These are phyloP conservation scores for Flammula alnicola DNA, from an alignment of 1,284 basidiomycete genomes.

Conservation along the genomic window DNA sequence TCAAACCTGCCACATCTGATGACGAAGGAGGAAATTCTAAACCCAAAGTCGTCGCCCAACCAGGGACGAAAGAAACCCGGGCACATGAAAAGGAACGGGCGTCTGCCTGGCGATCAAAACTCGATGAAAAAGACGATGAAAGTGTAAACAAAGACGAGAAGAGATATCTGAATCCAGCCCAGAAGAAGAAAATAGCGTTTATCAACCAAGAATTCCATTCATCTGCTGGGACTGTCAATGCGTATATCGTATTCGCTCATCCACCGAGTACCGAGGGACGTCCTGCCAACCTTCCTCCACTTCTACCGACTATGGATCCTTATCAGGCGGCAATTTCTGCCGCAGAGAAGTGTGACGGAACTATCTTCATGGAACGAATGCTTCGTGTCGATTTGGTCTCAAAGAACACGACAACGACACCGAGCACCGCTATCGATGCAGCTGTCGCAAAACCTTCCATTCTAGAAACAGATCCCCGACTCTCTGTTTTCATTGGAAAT, in stretches of 20 bases:
- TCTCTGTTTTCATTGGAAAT: slow-evolving; percentile 90
- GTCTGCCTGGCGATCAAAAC: slow-evolving; percentile 68
- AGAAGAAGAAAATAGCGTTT: slow-evolving; percentile 95
- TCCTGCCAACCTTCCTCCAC: slow-evolving; percentile 61
- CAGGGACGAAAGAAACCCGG: slow-evolving; percentile 37
- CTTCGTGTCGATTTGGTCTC: slow-evolving; percentile 77
- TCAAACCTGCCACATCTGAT: slow-evolving; percentile 57
- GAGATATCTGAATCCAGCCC: slow-evolving; percentile 75
- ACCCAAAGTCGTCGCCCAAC: slow-evolving; percentile 30
- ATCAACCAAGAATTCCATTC: slow-evolving; percentile 90
- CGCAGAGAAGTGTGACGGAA: slow-evolving; percentile 71
- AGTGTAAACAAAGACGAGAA: slow-evolving; percentile 58
- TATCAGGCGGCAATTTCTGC: slow-evolving; percentile 72
- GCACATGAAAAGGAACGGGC: slow-evolving; percentile 64
- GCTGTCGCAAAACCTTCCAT: slow-evolving; percentile 17
- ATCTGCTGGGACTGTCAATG: slow-evolving; percentile 73
- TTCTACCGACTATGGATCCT: slow-evolving; percentile 62
- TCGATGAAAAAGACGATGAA: slow-evolving; percentile 49
- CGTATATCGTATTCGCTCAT: slow-evolving; percentile 88
- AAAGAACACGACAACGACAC: slow-evolving; percentile 32
- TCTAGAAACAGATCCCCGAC: slow-evolving; percentile 67
- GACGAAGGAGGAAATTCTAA: slow-evolving; percentile 31
- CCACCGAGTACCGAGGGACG: slow-evolving; percentile 47
- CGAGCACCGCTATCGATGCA: slow-evolving; percentile 17
- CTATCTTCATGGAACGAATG: slow-evolving; percentile 74